phyloP scores from a whole-genome alignment of 139 green algal species.

The Monoraphidium neglectum region DNA sequence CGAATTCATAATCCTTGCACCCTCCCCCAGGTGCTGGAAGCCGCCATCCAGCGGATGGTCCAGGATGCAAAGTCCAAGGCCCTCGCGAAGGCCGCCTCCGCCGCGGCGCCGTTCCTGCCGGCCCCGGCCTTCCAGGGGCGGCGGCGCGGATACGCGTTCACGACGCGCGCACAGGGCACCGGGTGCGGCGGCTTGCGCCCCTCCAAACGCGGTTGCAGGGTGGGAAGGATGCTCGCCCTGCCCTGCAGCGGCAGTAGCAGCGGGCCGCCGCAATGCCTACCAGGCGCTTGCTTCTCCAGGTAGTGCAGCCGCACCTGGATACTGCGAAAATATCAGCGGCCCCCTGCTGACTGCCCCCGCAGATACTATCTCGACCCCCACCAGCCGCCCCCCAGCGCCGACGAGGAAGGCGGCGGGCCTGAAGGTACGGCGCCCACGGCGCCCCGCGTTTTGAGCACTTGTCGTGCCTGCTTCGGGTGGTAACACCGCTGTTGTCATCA shows the following conservation, averaged over 20 bases:
- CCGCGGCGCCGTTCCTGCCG: constrained; percentile 39
- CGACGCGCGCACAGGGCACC: constrained; percentile 45
- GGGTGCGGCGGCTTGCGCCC: constrained; percentile 51
- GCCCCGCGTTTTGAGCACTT: too few relatives aligned
- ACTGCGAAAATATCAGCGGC: background rate
- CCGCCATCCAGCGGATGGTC: constrained; percentile 20
- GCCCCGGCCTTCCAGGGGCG: constrained; percentile 41
- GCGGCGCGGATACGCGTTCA: constrained; percentile 73
- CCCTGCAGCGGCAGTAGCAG: background rate
- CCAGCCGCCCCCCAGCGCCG: too few relatives aligned
- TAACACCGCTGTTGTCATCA: background rate
- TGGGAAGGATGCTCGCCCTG: background rate
- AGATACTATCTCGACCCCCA: background rate
- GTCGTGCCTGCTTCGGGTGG: background rate
- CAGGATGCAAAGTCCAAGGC: background rate
- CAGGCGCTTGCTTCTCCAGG: too few relatives aligned
- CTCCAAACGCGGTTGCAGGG: background rate
- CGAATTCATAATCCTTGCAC: too few relatives aligned
- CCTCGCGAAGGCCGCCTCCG: background rate
- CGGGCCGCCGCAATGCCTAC: background rate
- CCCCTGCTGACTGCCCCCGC: background rate
- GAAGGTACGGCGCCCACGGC: too few relatives aligned
- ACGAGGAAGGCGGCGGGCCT: too few relatives aligned
- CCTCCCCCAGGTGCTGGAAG: constrained; percentile 28
- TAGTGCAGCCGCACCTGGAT: background rate